Evolutionary conservation across 495 filamentous ascomycete species (phyloP), one percentile per base, ranked within the genome.

Genomic region (Apodospora peruviana): DNA sequence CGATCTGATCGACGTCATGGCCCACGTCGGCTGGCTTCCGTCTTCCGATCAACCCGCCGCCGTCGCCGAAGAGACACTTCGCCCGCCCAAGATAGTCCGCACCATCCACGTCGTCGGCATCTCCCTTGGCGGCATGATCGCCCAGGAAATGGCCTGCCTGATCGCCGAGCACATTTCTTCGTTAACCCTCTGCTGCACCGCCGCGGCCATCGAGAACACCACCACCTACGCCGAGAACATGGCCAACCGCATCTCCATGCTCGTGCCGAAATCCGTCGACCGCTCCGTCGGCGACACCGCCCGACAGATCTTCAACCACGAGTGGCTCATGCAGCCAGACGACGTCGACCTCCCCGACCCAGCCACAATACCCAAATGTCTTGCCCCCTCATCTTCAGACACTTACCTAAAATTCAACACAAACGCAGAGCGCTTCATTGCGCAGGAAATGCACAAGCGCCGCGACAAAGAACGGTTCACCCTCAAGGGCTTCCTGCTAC

Each of bases 101-200:
- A 64, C 74, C 39, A 52, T 95, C 5, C 79, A 95, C 64, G 61
- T 93, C 21, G 71, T 88, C 40, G 89, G 89, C 37, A 78, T 87
- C 24, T 84, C 79, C 38, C 82, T 91, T 69, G 86, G 86, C 47
- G 87, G 90, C 53, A 94, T 95, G 89, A 93, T 95, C 60, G 82
- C 85, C 12, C 89, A 94, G 67, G 89, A 95, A 64, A 56, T 88
- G 35, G 85, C 78, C 16, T 73, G 73, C 47, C 69, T 82, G 3
- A 79, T 81, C 34, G 85, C 88, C 1, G 53, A 72, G 2, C 70
- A 82, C 18, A 73, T 94, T 42, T 75, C 74, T 19, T 81, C 80
- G 12, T 64, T 95, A 29, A 79, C 73, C 14, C 76, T 95, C 5
- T 62, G 87, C 53, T 85, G 83, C 57, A 91, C 89, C 3, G 86